Conservation (phyloP, 2,329 filamentous ascomycete species). For the Cryoendolithus antarcticus region DNA sequence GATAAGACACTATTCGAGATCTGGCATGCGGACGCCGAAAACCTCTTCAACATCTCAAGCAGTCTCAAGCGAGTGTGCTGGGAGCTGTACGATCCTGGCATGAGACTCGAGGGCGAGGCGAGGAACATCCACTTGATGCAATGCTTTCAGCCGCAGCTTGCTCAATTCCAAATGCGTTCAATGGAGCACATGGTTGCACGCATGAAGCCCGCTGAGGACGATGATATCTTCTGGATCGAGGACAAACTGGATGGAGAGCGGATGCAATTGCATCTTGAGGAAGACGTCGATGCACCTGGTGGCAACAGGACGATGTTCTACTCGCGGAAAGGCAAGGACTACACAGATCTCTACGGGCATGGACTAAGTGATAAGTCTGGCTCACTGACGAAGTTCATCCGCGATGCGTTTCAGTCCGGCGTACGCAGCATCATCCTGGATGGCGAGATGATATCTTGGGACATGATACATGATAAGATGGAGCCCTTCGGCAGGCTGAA, state of each 20-base stretch:
- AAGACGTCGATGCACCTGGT: constrained; percentile 55
- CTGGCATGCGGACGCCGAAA: constrained; percentile 42
- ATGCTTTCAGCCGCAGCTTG: constrained; percentile 91
- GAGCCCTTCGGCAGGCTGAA: constrained; percentile 89
- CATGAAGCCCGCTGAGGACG: constrained; percentile 53
- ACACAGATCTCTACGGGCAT: constrained; percentile 83
- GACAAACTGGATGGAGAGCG: constrained; percentile 95
- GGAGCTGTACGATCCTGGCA: constrained; percentile 66
- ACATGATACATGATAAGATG: constrained; percentile 70
- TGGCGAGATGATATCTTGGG: constrained; percentile 98
- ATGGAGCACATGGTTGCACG: constrained; percentile 68
- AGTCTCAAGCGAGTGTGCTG: constrained; percentile 85
- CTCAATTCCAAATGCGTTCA: constrained; percentile 75
- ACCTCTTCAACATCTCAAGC: constrained; percentile 73
- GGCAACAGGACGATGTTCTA: constrained; percentile 73
- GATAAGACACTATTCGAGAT: constrained; percentile 75
- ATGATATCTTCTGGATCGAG: constrained; percentile 85
- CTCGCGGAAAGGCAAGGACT: constrained; percentile 93
- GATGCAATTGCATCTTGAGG: constrained; percentile 88
- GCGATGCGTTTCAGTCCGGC: constrained; percentile 60
- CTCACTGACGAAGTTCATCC: constrained; percentile 68
- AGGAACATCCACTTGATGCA: constrained; percentile 73
- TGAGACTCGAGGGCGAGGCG: constrained; percentile 63
- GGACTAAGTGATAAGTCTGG: constrained; percentile 62
- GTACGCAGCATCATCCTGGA: constrained; percentile 85